A percentile compares a stretch with the other conserved stretches of the same genome.
Evolutionary conservation across 2,329 filamentous ascomycete species (phyloP).

Genomic region (Cladosporium velox): DNA sequence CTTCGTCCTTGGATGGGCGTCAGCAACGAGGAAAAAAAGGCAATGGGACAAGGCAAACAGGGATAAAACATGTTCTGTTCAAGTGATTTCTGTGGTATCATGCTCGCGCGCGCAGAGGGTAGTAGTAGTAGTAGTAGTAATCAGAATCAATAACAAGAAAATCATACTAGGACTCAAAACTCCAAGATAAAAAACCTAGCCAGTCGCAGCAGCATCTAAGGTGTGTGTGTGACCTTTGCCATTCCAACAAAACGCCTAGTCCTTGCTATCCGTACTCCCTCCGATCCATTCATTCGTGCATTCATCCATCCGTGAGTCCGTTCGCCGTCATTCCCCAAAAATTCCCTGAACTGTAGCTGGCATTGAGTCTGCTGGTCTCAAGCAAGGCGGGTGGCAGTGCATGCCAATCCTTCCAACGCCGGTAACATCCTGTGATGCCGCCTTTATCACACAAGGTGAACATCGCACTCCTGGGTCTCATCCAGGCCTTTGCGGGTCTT

Average conservation of each 20-base stretch:
- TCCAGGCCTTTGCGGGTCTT: constrained; percentile 21
- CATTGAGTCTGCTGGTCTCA: not conserved
- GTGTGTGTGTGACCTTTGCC: not conserved
- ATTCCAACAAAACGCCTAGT: not conserved
- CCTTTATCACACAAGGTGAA: not conserved
- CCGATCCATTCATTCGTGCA: not conserved
- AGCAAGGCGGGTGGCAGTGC: not conserved
- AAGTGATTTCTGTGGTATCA: not conserved
- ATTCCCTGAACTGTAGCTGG: not conserved
- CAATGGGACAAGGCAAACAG: too few relatives aligned
- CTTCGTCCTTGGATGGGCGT: too few relatives aligned
- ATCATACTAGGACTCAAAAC: not conserved
- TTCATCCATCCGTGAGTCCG: not conserved
- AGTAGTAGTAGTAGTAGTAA: not conserved
- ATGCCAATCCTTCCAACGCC: not conserved
- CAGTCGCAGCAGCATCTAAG: not conserved
- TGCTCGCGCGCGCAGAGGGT: not conserved
- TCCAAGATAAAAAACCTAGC: not conserved
- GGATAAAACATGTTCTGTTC: not conserved
- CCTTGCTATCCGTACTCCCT: not conserved
- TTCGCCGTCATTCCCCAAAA: not conserved
- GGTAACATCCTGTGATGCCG: not conserved
- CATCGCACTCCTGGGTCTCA: not conserved
- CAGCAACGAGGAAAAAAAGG: too few relatives aligned
- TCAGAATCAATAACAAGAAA: not conserved